phyloP scores from a whole-genome alignment of 495 filamentous ascomycete genomes.

The Astrothelium macrocarpum region DNA sequence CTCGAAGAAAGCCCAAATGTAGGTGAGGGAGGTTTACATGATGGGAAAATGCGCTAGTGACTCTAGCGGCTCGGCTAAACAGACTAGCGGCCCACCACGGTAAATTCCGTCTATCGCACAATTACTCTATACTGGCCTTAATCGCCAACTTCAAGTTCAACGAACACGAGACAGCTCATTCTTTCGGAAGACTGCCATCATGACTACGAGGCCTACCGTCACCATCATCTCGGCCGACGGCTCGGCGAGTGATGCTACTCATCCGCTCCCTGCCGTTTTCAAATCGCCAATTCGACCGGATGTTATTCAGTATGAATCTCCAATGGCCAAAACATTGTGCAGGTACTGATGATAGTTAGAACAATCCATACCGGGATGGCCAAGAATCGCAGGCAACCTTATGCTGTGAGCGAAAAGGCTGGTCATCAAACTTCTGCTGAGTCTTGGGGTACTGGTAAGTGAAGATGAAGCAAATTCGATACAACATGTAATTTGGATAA shows the following conservation, averaged over 20 bases:
- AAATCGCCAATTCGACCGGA: slow-evolving; percentile 91
- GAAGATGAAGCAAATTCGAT: slow-evolving; percentile 12
- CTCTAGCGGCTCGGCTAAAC: neutral
- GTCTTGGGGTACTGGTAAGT: slow-evolving; percentile 99
- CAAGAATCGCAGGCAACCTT: slow-evolving; percentile 99
- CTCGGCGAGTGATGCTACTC: slow-evolving; percentile 72
- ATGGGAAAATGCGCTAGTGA: neutral
- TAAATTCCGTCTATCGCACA: slow-evolving; percentile 1
- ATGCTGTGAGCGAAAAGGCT: slow-evolving; percentile 99
- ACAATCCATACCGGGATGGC: slow-evolving; percentile 95
- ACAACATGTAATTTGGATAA: neutral
- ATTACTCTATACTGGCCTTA: no score
- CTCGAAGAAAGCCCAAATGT: no score
- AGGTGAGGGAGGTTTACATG: no score
- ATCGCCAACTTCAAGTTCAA: neutral
- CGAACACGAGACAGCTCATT: neutral
- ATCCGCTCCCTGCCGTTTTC: slow-evolving; percentile 92
- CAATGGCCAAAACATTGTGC: slow-evolving; percentile 11
- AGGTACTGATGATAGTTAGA: slow-evolving; percentile 40
- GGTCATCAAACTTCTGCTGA: slow-evolving; percentile 99
- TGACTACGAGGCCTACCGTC: slow-evolving; percentile 92
- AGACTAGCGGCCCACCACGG: neutral
- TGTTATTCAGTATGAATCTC: slow-evolving; percentile 73
- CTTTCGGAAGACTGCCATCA: slow-evolving; percentile 35
- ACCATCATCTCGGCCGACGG: slow-evolving; percentile 90